These are phyloP conservation scores for Phytophthora quininea DNA, from an alignment of 352 stramenopile genomes.

Conservation along the genomic window DNA sequence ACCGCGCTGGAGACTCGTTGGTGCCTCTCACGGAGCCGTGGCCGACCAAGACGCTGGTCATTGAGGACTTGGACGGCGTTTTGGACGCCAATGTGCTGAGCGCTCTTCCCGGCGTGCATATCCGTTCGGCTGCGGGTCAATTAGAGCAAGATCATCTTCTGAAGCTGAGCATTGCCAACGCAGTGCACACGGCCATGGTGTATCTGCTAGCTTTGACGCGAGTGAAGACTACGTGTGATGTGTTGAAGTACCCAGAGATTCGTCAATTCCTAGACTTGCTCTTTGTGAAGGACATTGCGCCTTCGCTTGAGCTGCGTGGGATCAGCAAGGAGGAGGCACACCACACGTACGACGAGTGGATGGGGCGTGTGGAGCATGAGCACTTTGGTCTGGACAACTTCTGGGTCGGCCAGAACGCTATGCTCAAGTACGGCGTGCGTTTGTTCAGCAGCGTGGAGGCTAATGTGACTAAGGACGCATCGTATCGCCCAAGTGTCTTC, in stretches of 20 bases:
- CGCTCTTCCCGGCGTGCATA: slow-evolving; percentile 53
- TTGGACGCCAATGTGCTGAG: slow-evolving; percentile 37
- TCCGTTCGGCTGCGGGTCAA: slow-evolving; percentile 45
- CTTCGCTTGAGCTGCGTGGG: slow-evolving; percentile 42
- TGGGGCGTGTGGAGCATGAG: slow-evolving; percentile 74
- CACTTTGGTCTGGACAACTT: slow-evolving; percentile 92
- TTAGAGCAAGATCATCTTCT: slow-evolving; percentile 86
- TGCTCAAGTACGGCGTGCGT: slow-evolving; percentile 53
- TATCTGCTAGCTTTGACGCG: slow-evolving; percentile 72
- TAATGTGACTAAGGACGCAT: slow-evolving; percentile 29
- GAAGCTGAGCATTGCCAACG: slow-evolving; percentile 93
- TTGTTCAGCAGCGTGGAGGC: slow-evolving; percentile 42
- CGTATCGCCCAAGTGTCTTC: slow-evolving; percentile 35
- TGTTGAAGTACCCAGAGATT: slow-evolving; percentile 38
- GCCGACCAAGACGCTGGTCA: slow-evolving; percentile 67
- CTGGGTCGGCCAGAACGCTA: slow-evolving; percentile 92
- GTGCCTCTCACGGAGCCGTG: slow-evolving; percentile 68
- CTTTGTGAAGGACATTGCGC: slow-evolving; percentile 79
- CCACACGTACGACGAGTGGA: slow-evolving; percentile 85
- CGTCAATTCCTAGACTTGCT: slow-evolving; percentile 85
- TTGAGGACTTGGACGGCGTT: slow-evolving; percentile 61
- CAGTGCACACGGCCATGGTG: slow-evolving; percentile 91
- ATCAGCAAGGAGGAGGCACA: slow-evolving; percentile 44
- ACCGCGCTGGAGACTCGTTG: slow-evolving; percentile 45
- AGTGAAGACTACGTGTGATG: slow-evolving; percentile 37